phyloP scores from a whole-genome alignment of 192 early-diverging fungal genomes.

The Chytriomyces confervae region DNA sequence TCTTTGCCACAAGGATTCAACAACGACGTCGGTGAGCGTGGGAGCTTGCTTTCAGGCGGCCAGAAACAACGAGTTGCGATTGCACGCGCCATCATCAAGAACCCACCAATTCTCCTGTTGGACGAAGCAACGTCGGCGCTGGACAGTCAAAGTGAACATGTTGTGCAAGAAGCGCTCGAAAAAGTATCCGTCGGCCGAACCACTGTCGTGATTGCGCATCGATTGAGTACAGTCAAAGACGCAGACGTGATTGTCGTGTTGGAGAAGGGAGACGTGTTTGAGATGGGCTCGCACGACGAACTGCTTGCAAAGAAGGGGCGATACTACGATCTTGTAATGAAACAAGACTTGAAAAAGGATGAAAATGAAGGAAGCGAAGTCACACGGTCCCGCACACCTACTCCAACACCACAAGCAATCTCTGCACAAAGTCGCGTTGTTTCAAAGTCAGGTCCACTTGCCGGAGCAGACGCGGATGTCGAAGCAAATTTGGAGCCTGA shows the following conservation, averaged over 20 bases:
- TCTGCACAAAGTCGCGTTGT: background rate
- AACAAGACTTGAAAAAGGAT: slow-evolving; percentile 21
- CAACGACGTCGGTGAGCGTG: slow-evolving; percentile 51
- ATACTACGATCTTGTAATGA: slow-evolving; percentile 68
- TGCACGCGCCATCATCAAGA: slow-evolving; percentile 83
- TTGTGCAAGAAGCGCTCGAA: slow-evolving; percentile 59
- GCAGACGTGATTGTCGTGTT: slow-evolving; percentile 84
- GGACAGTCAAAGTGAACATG: slow-evolving; percentile 55
- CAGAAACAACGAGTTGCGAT: slow-evolving; percentile 85
- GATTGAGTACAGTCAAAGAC: slow-evolving; percentile 84
- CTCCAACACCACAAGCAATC: background rate
- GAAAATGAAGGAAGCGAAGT: slow-evolving; percentile 2
- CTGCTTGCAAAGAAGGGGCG: slow-evolving; percentile 61
- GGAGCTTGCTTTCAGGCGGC: slow-evolving; percentile 74
- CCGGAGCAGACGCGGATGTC: background rate
- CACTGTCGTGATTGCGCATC: slow-evolving; percentile 91
- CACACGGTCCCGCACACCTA: background rate
- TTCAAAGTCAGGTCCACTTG: background rate
- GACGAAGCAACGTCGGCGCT: slow-evolving; percentile 62
- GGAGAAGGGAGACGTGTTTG: slow-evolving; percentile 59
- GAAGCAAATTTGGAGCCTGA: background rate
- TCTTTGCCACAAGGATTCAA: slow-evolving; percentile 74
- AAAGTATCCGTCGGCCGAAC: slow-evolving; percentile 62
- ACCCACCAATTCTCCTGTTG: slow-evolving; percentile 78
- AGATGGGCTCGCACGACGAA: slow-evolving; percentile 83